Evolutionary conservation across 2,329 filamentous ascomycete genomes (phyloP).

Genomic region (Rosellinia necatrix): DNA sequence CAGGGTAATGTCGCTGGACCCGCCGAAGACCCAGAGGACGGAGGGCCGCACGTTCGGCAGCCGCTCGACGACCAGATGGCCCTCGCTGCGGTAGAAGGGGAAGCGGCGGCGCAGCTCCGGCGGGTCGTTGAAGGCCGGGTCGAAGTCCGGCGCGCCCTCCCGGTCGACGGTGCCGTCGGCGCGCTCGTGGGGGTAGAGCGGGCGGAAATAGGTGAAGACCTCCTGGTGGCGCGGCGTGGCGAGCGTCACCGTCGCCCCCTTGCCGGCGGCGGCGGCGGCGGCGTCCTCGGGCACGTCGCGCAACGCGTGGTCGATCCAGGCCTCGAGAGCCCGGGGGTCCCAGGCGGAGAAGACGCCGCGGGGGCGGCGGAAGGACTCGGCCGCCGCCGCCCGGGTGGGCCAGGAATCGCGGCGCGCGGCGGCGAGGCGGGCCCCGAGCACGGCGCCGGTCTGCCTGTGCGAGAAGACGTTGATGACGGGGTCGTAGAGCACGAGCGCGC

Average conservation of each 20-base stretch:
- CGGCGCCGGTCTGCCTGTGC: constrained; percentile 42
- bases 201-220: constrained; percentile 73
- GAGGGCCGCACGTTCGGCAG: constrained; percentile 10
- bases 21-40: constrained; percentile 11
- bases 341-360: constrained; percentile 72
- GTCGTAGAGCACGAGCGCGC: constrained; percentile 74
- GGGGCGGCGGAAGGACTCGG: constrained; percentile 64
- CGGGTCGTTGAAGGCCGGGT: constrained; percentile 6
- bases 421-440: constrained; percentile 57
- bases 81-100: constrained; percentile 13
- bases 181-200: constrained; percentile 45
- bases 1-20: constrained; percentile 6
- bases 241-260: constrained; percentile 73
- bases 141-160: constrained; percentile 14
- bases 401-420: constrained; percentile 75
- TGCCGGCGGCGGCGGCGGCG: constrained; percentile 33
- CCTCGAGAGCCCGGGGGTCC: constrained; percentile 76
- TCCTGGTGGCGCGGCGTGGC: constrained; percentile 84
- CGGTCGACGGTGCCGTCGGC: constrained; percentile 10
- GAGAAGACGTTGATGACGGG: constrained; percentile 68
- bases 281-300: constrained; percentile 62
- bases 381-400: constrained; percentile 74
- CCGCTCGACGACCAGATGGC: constrained; percentile 2
- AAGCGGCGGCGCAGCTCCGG: not conserved
- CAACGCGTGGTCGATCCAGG: constrained; percentile 72